Conservation (phyloP, 2,329 filamentous ascomycete genomes). For the Nigrospora sphaerica region DNA sequence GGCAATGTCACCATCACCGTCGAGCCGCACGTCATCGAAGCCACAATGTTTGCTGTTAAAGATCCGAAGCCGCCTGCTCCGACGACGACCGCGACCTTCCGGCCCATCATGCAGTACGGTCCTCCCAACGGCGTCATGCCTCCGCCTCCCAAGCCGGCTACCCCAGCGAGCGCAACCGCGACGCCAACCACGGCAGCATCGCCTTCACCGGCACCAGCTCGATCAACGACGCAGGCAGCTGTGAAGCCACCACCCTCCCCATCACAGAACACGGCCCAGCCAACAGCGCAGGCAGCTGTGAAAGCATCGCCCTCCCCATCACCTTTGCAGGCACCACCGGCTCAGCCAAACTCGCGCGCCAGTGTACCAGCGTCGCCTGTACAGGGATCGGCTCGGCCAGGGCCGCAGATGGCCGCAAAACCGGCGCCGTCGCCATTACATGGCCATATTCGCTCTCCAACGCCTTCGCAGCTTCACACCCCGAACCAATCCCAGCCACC, state of each 20-base stretch:
- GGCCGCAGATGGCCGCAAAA: constrained; percentile 5
- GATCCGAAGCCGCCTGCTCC: constrained; percentile 46
- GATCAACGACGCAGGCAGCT: constrained; percentile 4
- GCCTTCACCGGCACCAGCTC: constrained; percentile 4
- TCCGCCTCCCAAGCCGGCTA: constrained; percentile 30
- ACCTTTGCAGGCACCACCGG: constrained; percentile 7
- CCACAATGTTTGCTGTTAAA: constrained; percentile 65
- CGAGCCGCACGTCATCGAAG: constrained; percentile 74
- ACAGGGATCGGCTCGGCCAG: constrained; percentile 1
- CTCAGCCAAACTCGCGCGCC: neutral
- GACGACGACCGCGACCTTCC: constrained; percentile 27
- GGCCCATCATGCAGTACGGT: constrained; percentile 59
- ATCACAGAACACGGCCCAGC: neutral
- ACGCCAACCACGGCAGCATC: constrained; percentile 6
- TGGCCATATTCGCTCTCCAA: too few relatives aligned
- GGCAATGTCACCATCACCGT: constrained; percentile 69
- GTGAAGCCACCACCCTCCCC: constrained; percentile 5
- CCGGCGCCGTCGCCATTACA: constrained; percentile 5
- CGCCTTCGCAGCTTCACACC: too few relatives aligned
- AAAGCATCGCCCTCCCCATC: neutral
- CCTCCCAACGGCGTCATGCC: constrained; percentile 58
- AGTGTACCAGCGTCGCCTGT: constrained; percentile 5
- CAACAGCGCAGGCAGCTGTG: constrained; percentile 5
- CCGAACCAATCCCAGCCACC: too few relatives aligned
- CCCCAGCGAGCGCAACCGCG: constrained; percentile 10